These are phyloP conservation scores for Perilla frutescens DNA, from an alignment of 257 asterid genomes.

Conservation along the genomic window DNA sequence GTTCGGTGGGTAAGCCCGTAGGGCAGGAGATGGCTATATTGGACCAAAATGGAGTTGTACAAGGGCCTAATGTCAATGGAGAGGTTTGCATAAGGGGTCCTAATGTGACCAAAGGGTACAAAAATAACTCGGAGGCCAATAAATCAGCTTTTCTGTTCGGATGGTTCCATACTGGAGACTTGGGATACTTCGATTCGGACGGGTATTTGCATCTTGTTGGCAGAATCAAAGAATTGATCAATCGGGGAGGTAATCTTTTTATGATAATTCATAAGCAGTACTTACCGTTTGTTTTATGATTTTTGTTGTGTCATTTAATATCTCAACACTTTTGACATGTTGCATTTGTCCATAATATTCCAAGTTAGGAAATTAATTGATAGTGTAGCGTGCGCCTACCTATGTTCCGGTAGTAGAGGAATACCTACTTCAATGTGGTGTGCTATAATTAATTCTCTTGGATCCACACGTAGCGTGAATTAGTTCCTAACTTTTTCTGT, in stretches of 20 bases:
- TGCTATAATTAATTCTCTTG: not conserved
- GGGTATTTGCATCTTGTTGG: conserved; percentile 95
- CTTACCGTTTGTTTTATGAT: not conserved
- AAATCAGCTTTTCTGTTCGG: conserved; percentile 79
- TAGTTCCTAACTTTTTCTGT: no score
- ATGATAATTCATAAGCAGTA: not conserved
- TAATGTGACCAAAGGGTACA: conserved; percentile 83
- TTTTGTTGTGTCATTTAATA: conserved; percentile 9
- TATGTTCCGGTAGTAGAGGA: no score
- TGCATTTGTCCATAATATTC: conserved; percentile 8
- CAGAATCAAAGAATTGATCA: conserved; percentile 86
- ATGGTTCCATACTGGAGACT: conserved; percentile 94
- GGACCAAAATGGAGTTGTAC: conserved; percentile 68
- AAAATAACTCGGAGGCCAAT: conserved; percentile 81
- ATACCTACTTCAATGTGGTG: no score
- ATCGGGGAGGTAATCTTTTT: conserved; percentile 83
- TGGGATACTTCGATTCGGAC: conserved; percentile 76
- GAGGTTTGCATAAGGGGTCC: conserved; percentile 94
- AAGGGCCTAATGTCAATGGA: conserved; percentile 58
- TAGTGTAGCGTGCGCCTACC: no score
- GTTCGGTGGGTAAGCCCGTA: conserved; percentile 86
- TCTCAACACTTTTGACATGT: not conserved
- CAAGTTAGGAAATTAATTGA: no score
- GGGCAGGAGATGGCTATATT: conserved; percentile 87
- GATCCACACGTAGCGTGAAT: not conserved